These are phyloP conservation scores for Candida succiphila DNA, from an alignment of 805 yeast species.

Conservation along the genomic window DNA sequence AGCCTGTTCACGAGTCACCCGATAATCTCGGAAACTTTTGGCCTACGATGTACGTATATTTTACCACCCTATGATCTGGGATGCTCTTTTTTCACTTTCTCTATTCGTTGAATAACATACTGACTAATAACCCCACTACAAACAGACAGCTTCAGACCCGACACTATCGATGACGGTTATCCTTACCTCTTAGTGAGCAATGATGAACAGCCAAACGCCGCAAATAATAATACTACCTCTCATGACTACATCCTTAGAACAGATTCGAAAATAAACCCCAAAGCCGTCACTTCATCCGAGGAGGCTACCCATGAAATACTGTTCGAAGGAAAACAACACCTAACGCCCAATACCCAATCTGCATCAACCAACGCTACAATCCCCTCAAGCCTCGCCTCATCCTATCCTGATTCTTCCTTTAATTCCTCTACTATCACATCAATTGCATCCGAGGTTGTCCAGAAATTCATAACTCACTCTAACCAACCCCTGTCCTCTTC, in stretches of 20 bases:
- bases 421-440: too few species aligned
- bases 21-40: conserved; percentile 18
- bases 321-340: too few species aligned
- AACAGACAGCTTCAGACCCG: conserved; percentile 22
- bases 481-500: too few species aligned
- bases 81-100: background rate
- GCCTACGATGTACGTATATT: conserved; percentile 20
- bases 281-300: background rate
- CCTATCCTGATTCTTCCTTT: too few species aligned
- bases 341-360: too few species aligned
- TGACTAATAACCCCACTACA: conserved; percentile 1
- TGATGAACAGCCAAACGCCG: too few species aligned
- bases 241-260: conserved; percentile 16
- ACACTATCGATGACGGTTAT: conserved; percentile 17
- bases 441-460: too few species aligned
- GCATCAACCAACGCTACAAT: too few species aligned
- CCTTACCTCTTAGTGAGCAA: conserved; percentile 15
- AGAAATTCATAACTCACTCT: too few species aligned
- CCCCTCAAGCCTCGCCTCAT: too few species aligned
- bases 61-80: background rate
- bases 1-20: conserved; percentile 10
- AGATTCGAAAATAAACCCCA: conserved; percentile 10
- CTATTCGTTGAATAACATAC: background rate
- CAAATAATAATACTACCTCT: conserved; percentile 8
- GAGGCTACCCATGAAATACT: too few species aligned